Evolutionary conservation across 1,284 basidiomycete species (phyloP).

Genomic region (Mrakiaceae sp.): DNA sequence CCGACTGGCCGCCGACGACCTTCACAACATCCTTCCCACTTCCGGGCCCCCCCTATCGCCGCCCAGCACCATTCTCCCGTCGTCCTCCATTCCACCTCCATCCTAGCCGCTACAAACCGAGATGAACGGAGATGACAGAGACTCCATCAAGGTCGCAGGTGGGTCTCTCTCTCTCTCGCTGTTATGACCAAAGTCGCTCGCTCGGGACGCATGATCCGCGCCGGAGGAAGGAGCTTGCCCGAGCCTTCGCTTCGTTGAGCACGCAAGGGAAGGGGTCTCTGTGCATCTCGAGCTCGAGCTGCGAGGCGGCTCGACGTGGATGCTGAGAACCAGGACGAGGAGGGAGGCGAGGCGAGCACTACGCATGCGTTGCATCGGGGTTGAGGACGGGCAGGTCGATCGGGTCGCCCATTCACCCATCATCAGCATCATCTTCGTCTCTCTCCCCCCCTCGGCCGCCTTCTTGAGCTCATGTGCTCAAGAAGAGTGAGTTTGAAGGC

Average conservation of each 20-base stretch:
- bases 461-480: not conserved
- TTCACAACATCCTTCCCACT: no score
- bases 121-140: not conserved
- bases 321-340: not conserved
- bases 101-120: not conserved
- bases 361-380: no score
- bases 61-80: not conserved
- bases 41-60: no score
- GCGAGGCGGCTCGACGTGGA: not conserved
- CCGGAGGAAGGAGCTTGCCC: not conserved
- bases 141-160: conserved; percentile 75
- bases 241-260: not conserved
- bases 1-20: no score
- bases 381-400: not conserved
- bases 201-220: no score
- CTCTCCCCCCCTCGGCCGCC: not conserved
- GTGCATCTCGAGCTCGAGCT: not conserved
- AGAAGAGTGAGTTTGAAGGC: not conserved
- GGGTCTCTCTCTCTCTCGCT: conserved; percentile 19
- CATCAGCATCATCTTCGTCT: not conserved
- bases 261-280: not conserved
- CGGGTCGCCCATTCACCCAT: not conserved
- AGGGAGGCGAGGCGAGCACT: not conserved
- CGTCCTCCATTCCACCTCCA: not conserved
- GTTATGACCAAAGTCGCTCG: not conserved